Conservation (phyloP, 2,329 filamentous ascomycete genomes). For the Ophioceras dolichostomum region DNA sequence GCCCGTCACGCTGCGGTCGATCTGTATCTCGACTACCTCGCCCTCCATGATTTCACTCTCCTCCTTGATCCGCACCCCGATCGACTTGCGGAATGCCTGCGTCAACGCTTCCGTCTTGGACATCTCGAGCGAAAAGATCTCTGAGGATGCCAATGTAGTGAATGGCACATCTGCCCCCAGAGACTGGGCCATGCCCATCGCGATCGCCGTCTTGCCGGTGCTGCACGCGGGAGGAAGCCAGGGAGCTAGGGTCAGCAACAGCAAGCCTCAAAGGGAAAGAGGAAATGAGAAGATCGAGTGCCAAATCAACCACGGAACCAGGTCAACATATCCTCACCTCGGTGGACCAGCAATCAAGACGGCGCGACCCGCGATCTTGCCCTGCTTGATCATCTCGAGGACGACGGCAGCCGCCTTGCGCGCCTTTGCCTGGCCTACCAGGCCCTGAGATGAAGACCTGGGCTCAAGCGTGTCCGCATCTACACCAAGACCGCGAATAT, state of each 20-base stretch:
- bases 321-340: too few relatives aligned
- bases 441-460: constrained; percentile 71
- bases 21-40: constrained; percentile 97
- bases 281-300: too few relatives aligned
- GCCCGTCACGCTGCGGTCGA: constrained; percentile 91
- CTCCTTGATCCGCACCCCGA: constrained; percentile 95
- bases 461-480: constrained; percentile 86
- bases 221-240: constrained; percentile 31
- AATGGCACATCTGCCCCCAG: constrained; percentile 91
- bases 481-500: constrained; percentile 91
- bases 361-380: constrained; percentile 92
- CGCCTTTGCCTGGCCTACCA: constrained; percentile 93
- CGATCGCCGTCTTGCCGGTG: constrained; percentile 96
- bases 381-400: constrained; percentile 96
- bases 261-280: neutral
- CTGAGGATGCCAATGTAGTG: constrained; percentile 87
- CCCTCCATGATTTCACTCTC: constrained; percentile 99
- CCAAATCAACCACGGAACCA: too few relatives aligned
- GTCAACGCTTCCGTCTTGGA: constrained; percentile 97
- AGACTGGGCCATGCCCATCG: constrained; percentile 97
- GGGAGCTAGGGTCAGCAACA: constrained; percentile 5
- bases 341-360: constrained; percentile 92
- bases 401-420: constrained; percentile 94
- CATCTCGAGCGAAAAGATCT: constrained; percentile 99
- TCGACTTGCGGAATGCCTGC: constrained; percentile 97